Evolutionary conservation across 2,329 filamentous ascomycete genomes (phyloP).

Genomic region (Diplodia mutila): DNA sequence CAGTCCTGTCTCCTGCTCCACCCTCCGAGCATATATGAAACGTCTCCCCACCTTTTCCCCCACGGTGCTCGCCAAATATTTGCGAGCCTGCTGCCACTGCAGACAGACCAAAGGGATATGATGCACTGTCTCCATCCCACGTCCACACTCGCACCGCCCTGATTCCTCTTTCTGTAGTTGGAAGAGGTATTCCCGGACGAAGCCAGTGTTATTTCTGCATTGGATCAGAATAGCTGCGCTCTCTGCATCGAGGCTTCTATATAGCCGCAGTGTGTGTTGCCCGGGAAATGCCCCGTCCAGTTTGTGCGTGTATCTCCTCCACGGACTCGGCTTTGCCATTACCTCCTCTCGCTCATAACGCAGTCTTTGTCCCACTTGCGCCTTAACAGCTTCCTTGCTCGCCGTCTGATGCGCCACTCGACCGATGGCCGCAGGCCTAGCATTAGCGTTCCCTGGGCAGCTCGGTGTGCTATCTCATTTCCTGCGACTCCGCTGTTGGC

Average conservation of each 20-base stretch:
- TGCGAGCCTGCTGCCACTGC: background rate
- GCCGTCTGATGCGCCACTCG: background rate
- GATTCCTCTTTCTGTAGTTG: slow-evolving; percentile 67
- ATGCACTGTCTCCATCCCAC: background rate
- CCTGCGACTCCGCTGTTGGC: background rate
- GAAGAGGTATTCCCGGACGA: slow-evolving; percentile 64
- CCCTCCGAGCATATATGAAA: slow-evolving; percentile 61
- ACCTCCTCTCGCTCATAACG: background rate
- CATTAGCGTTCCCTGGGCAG: background rate
- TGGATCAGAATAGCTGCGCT: background rate
- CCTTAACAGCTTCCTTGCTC: background rate
- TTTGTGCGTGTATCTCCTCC: background rate
- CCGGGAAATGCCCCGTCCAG: background rate
- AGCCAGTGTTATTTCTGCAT: background rate
- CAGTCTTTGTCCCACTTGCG: background rate
- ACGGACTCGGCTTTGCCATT: background rate
- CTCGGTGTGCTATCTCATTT: background rate
- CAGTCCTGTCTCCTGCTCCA: slow-evolving; percentile 74
- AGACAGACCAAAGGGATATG: background rate
- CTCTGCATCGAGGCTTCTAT: background rate
- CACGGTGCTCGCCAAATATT: background rate
- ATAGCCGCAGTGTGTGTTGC: slow-evolving; percentile 23
- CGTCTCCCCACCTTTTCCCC: slow-evolving; percentile 29
- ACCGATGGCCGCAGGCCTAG: background rate
- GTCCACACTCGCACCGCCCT: slow-evolving; percentile 47